phyloP scores from a whole-genome alignment of 2,329 filamentous ascomycete genomes.

The Trichophyton mentagrophytes region DNA sequence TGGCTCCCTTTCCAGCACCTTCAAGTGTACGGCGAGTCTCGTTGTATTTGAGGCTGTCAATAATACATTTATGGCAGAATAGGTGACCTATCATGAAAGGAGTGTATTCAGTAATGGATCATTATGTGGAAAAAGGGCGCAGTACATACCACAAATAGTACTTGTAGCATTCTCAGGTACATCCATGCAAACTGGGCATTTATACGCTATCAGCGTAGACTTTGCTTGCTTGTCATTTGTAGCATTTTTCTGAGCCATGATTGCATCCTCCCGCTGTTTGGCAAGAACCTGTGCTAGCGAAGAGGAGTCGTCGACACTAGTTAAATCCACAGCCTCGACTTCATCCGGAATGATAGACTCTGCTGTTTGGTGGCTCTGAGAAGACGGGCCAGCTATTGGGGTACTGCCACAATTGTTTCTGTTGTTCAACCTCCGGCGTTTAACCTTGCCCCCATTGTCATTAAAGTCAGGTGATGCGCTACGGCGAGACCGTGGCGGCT shows the following conservation, averaged over 20 bases:
- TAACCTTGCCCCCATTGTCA: not conserved
- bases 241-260: conserved; percentile 30
- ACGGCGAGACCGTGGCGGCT: not conserved
- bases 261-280: conserved; percentile 42
- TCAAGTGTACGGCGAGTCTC: conserved; percentile 37
- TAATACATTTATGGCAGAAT: conserved; percentile 52
- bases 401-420: not conserved
- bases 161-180: conserved; percentile 46
- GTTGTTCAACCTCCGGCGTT: conserved; percentile 8
- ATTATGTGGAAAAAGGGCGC: not conserved
- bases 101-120: not conserved
- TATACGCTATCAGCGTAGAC: conserved; percentile 37
- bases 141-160: conserved; percentile 45
- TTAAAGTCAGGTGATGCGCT: not conserved
- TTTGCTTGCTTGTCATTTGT: conserved; percentile 19
- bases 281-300: conserved; percentile 35
- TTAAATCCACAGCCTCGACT: conserved; percentile 41
- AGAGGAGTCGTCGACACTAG: conserved; percentile 30
- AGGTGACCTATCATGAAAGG: conserved; percentile 39
- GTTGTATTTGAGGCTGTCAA: conserved; percentile 45
- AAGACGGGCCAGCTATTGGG: not conserved
- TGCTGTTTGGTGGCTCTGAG: not conserved
- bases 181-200: conserved; percentile 54
- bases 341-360: conserved; percentile 6
- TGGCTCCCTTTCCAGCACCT: conserved; percentile 19